Conservation (phyloP, 2,329 filamentous ascomycete species). For the Fusarium udum region DNA sequence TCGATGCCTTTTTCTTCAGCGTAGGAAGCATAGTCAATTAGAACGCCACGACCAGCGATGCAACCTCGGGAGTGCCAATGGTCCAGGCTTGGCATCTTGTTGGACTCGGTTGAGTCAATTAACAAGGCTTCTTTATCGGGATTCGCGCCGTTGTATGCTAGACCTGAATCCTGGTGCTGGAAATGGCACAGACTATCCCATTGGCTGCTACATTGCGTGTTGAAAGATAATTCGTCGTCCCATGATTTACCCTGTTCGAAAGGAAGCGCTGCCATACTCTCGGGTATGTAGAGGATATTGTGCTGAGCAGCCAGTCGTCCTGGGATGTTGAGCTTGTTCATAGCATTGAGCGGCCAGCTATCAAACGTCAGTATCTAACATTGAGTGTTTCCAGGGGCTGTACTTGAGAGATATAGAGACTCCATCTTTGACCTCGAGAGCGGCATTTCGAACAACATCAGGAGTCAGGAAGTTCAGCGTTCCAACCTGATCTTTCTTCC, state of each 20-base stretch:
- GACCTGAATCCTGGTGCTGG: conserved; percentile 53
- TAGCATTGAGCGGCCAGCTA: conserved; percentile 32
- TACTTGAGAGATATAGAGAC: conserved; percentile 64
- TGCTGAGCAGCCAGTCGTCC: conserved; percentile 44
- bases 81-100: conserved; percentile 52
- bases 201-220: conserved; percentile 65
- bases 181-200: conserved; percentile 63
- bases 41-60: conserved; percentile 55
- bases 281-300: conserved; percentile 47
- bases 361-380: neutral
- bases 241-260: conserved; percentile 36
- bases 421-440: conserved; percentile 47
- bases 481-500: conserved; percentile 59
- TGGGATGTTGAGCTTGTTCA: conserved; percentile 43
- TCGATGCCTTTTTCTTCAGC: conserved; percentile 59
- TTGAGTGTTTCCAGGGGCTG: rapidly evolving
- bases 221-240: conserved; percentile 64
- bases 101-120: conserved; percentile 10
- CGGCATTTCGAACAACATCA: conserved; percentile 46
- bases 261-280: conserved; percentile 19
- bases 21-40: conserved; percentile 64
- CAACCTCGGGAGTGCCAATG: conserved; percentile 58
- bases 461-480: conserved; percentile 64
- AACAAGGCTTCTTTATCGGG: conserved; percentile 49
- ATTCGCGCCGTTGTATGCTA: conserved; percentile 61